Conservation (phyloP, 148 eudicot species). For the Linanthus parryae region DNA sequence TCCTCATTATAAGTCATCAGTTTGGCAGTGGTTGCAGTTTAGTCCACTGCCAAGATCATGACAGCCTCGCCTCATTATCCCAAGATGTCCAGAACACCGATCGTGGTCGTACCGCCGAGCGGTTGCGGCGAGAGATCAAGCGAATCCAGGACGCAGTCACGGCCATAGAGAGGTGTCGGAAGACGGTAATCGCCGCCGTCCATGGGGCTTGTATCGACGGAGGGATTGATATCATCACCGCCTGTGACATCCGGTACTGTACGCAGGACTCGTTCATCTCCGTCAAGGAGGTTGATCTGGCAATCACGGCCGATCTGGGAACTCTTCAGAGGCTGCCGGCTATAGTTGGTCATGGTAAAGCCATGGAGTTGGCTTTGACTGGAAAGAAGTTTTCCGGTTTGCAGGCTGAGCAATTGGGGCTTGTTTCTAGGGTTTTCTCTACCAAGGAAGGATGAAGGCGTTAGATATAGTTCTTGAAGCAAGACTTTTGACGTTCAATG, state of each 20-base stretch:
- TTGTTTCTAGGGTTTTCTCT: constrained; percentile 55
- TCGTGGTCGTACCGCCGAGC: constrained; percentile 48
- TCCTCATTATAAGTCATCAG: too few species aligned
- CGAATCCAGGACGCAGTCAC: constrained; percentile 60
- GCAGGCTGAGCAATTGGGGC: constrained; percentile 67
- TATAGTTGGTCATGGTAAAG: constrained; percentile 74
- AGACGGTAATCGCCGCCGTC: constrained; percentile 69
- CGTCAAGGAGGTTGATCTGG: constrained; percentile 94
- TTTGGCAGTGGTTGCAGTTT: too few species aligned
- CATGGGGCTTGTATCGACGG: constrained; percentile 90
- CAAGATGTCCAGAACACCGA: too few species aligned
- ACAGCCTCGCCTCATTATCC: too few species aligned
- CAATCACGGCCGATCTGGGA: constrained; percentile 81
- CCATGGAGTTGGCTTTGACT: constrained; percentile 80
- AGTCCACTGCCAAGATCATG: too few species aligned
- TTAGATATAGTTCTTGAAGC: too few species aligned
- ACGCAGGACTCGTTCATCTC: constrained; percentile 52
- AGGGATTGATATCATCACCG: constrained; percentile 70
- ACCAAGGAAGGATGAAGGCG: constrained; percentile 42
- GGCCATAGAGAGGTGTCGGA: constrained; percentile 76
- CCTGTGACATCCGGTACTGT: constrained; percentile 80
- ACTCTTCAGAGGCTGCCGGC: constrained; percentile 86
- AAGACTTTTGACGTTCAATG: too few species aligned
- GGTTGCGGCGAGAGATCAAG: constrained; percentile 50
- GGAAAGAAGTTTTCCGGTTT: constrained; percentile 53